A percentile compares a stretch with the other conserved stretches of the same genome.
These are phyloP conservation scores for Boletellus ananas DNA, from an alignment of 768 basidiomycete species.

Conservation along the genomic window DNA sequence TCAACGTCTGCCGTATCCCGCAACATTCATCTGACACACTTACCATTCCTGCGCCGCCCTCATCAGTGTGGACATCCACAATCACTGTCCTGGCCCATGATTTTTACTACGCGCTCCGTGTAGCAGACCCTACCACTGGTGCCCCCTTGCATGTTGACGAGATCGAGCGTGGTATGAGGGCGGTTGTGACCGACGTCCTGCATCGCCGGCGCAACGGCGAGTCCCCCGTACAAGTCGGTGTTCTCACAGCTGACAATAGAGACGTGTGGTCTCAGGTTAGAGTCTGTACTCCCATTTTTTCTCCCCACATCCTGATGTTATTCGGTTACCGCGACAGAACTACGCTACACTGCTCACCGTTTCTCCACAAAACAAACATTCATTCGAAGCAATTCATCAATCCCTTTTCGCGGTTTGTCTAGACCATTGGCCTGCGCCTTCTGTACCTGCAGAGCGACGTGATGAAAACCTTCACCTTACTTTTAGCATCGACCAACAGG, in stretches of 20 bases:
- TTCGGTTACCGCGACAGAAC: constrained; percentile 41
- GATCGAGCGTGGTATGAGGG: constrained; percentile 45
- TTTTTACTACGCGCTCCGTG: constrained; percentile 75
- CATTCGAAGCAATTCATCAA: constrained; percentile 61
- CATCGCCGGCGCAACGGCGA: constrained; percentile 50
- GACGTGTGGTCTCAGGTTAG: constrained; percentile 78
- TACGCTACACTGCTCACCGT: constrained; percentile 63
- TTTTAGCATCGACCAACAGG: constrained; percentile 26
- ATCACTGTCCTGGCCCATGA: constrained; percentile 70
- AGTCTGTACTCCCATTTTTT: background rate
- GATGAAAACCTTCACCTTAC: constrained; percentile 29
- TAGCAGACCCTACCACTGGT: constrained; percentile 37
- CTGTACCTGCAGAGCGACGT: constrained; percentile 18
- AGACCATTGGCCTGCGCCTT: constrained; percentile 58
- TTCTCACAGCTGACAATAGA: constrained; percentile 75
- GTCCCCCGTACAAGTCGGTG: constrained; percentile 56
- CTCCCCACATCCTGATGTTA: background rate
- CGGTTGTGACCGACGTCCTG: constrained; percentile 55
- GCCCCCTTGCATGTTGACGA: constrained; percentile 33
- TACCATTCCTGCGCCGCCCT: constrained; percentile 39
- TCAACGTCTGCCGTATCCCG: constrained; percentile 78
- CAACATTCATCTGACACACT: constrained; percentile 60
- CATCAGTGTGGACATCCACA: constrained; percentile 42
- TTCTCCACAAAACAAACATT: constrained; percentile 59
- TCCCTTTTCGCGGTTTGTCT: constrained; percentile 79